A percentile compares a stretch with the other conserved stretches of the same genome.
These are phyloP conservation scores for Diplosphaera chodatii DNA, from an alignment of 139 green algal genomes.

Conservation along the genomic window DNA sequence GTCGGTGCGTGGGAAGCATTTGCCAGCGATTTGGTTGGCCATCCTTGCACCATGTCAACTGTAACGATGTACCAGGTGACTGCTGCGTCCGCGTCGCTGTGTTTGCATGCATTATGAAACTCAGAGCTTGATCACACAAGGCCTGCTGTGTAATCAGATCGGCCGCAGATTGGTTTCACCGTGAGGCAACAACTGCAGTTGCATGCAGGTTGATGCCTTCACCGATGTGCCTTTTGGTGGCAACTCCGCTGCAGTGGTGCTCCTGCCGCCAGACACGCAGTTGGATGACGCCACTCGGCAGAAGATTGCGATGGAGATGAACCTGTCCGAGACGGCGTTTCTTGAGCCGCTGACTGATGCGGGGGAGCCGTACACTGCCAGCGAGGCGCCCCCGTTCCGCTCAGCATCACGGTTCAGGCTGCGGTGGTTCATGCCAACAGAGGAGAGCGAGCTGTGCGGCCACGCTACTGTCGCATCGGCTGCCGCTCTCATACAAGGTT, in stretches of 20 bases:
- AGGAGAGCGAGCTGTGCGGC: conserved; percentile 54
- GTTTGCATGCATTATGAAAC: too few species aligned
- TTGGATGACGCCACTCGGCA: conserved; percentile 20
- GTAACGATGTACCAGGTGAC: too few species aligned
- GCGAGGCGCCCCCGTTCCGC: conserved; percentile 7
- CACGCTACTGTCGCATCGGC: conserved; percentile 58
- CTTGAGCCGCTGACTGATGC: conserved; percentile 18
- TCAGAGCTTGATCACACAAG: too few species aligned
- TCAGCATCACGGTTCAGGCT: conserved; percentile 31
- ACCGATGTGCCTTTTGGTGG: conserved; percentile 45
- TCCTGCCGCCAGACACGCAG: conserved; percentile 25
- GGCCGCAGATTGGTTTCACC: too few species aligned
- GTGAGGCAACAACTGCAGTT: neutral
- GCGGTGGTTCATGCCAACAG: conserved; percentile 52
- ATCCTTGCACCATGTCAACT: too few species aligned
- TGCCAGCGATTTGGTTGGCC: too few species aligned
- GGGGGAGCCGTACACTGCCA: neutral
- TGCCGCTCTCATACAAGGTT: conserved; percentile 12
- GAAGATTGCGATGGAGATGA: conserved; percentile 65
- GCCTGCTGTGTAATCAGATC: too few species aligned
- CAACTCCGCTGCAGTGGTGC: conserved; percentile 73
- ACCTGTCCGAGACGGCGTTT: conserved; percentile 73
- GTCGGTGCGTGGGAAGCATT: too few species aligned
- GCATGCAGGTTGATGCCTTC: conserved; percentile 64
- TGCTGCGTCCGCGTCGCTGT: too few species aligned